Base-by-base conservation (phyloP, 2,329 filamentous ascomycete genomes). In the Furcasterigmium sp. region DNA sequence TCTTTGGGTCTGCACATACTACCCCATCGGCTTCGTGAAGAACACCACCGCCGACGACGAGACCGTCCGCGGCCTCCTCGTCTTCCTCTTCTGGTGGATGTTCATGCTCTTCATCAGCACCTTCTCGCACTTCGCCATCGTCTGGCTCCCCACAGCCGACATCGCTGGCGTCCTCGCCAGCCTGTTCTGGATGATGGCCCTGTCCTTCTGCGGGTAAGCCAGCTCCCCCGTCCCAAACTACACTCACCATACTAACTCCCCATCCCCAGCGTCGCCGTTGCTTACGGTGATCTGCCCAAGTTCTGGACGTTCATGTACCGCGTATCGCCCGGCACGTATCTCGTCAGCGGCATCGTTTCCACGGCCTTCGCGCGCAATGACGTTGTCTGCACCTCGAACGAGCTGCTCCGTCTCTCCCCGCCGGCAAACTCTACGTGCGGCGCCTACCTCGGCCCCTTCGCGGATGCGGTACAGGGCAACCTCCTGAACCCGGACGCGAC, bases 251-350 rank as follows among this genome's bases (percentile, higher is more conserved):
- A 18, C 37, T 39, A n/a, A 40, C 23, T n/a, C 14, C 14, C n/a
- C 29, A 15, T 15, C n/a, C 10, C 64, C 49, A 71, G 78, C 64
- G 79, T 87, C 29, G 69, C 85, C 41, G 78, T 79, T 2, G 61
- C 69, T 1, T 78, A 78, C 0, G 55, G 54, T 0, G 63, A 68
- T 2, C 70, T 87, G 3, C 82, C 84, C 0, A 66, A 72, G 3
- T 85, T 87, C 65, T 87, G 84, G 84, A 76, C 75, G 42, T 84
- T 83, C 64, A 82, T 85, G 78, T 85, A 85, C 59, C 72, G 78
- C 23, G 64, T 82, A 37, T 84, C 78, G 0, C 84, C 84, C 1
- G 78, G 85, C 51, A 86, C 81, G 0, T 88, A 88, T 57, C 66
- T 86, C n/a, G 72, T 85, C 39, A 67, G 72, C 25, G 82, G 78